Base-by-base conservation (phyloP, 176 grass and related monocot genomes). In the Triticum monococcum region DNA sequence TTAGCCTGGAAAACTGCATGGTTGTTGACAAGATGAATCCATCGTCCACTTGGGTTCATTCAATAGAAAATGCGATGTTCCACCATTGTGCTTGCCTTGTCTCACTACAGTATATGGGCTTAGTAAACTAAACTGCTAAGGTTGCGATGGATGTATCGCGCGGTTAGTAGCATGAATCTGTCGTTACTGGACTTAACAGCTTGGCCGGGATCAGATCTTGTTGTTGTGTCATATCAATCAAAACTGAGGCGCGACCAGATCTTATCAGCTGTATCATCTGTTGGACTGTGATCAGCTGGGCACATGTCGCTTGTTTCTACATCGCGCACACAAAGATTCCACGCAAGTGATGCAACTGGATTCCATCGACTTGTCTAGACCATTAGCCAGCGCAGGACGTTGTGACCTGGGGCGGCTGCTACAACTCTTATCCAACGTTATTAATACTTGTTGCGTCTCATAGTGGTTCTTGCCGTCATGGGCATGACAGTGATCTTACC, bases 131-230 rank as follows among this genome's bases (percentile, higher is more conserved):
- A 32, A 52, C 7, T 76, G 31, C 3, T 75, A 30, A 30, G 43
- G 40, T 28, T 43, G 66, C 7, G 31, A 35, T 36, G 66, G 26
- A 67, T 76, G 73, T 76, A 16, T 28, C 12, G 46, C 8, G 26
- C 46, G 22, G 52, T 28, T 56, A 77, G 4, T 33, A 22, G 8
- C 26, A 77, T 16, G 46, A 77, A 56, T 77, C 16, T 75, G 72
- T 75, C 72, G 24, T 52, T 26, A 2, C 24, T 56, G 46, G 56
- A 59, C 56, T 22, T 57, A 18, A 33, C 46, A 77, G 74, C 74
- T 77, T 77, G 46, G 25, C 28, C 14, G 25, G 24, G 72, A 31
- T 75, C 43, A 52, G 74, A 77, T 77, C 74, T 77, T 33, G 74
- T 54, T 41, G 72, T 7, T 75, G 13, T 75, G 41, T 43, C 41